Conservation (phyloP, 1,139 yeast genomes). For the Lodderomyces orthopsilosis region DNA sequence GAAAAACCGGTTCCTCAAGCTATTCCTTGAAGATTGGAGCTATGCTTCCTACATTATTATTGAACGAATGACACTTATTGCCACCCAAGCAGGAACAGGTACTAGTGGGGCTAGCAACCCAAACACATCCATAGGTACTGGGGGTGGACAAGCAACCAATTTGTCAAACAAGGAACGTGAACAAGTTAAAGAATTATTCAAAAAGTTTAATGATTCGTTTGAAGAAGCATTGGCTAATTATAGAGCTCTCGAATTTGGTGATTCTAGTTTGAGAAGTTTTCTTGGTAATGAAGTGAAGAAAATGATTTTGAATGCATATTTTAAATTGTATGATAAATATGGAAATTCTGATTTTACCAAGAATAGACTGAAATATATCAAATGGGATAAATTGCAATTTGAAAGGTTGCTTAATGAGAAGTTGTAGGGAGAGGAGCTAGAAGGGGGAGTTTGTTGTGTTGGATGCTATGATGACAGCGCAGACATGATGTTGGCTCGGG, state of each 20-base stretch:
- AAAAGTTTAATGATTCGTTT: conserved; percentile 75
- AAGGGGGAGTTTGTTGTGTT: too few species aligned
- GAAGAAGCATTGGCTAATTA: conserved; percentile 69
- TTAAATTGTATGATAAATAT: conserved; percentile 77
- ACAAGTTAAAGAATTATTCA: conserved; percentile 80
- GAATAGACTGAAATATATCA: conserved; percentile 68
- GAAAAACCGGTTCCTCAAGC: conserved; percentile 71
- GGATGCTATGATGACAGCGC: too few species aligned
- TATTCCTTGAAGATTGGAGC: conserved; percentile 84
- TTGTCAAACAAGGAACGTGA: conserved; percentile 72
- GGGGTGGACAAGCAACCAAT: conserved; percentile 16
- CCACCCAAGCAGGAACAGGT: conserved; percentile 19
- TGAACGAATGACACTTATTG: conserved; percentile 57
- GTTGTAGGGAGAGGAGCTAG: conserved; percentile 14
- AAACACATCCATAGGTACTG: conserved; percentile 9
- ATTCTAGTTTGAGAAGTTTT: conserved; percentile 58
- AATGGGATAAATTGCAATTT: conserved; percentile 63
- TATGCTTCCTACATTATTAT: conserved; percentile 71
- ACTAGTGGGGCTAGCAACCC: background rate
- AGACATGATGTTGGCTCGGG: too few species aligned
- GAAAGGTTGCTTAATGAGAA: conserved; percentile 45
- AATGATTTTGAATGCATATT: conserved; percentile 77
- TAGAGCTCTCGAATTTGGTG: conserved; percentile 63
- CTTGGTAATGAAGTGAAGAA: conserved; percentile 64
- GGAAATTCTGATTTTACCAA: conserved; percentile 70